Conservation (phyloP, 345 rosid species). For the Arabis alpina region DNA sequence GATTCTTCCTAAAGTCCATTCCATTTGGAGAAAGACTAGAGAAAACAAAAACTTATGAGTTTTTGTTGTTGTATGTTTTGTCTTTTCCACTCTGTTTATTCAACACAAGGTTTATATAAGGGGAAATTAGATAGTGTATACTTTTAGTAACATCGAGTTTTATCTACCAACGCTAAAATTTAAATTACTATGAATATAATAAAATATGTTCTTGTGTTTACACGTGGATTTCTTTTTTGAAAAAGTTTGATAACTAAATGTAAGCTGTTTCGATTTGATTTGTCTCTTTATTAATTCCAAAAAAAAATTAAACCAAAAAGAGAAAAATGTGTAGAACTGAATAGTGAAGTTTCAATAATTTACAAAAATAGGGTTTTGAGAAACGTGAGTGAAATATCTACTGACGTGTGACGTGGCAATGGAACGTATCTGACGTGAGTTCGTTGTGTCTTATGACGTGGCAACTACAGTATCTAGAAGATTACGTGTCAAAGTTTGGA, state of each 20-base stretch:
- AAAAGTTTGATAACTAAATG: slow-evolving; percentile 43
- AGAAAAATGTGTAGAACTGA: slow-evolving; percentile 7
- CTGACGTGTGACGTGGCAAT: slow-evolving; percentile 33
- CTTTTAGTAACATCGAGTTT: slow-evolving; percentile 45
- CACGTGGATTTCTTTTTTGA: slow-evolving; percentile 39
- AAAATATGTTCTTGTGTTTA: slow-evolving; percentile 28
- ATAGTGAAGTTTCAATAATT: slow-evolving; percentile 3
- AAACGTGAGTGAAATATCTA: slow-evolving; percentile 42
- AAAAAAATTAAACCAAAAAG: neutral
- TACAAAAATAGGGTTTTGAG: slow-evolving; percentile 5
- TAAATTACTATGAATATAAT: slow-evolving; percentile 23
- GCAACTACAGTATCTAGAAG: slow-evolving; percentile 33
- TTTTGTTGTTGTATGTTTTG: neutral
- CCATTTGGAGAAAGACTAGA: slow-evolving; percentile 51
- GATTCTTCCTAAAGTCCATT: slow-evolving; percentile 70
- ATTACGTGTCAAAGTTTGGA: slow-evolving; percentile 21
- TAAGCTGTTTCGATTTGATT: slow-evolving; percentile 28
- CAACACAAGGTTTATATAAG: slow-evolving; percentile 36
- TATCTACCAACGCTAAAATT: slow-evolving; percentile 35
- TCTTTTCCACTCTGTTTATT: slow-evolving; percentile 8
- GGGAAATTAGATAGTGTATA: slow-evolving; percentile 45
- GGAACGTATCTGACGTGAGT: slow-evolving; percentile 41
- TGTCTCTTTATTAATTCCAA: slow-evolving; percentile 1
- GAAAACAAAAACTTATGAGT: neutral
- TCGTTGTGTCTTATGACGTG: slow-evolving; percentile 36